Evolutionary conservation across 2,329 filamentous ascomycete species (phyloP), one percentile per base, ranked within the genome.

Genomic region (Rhexocercosporidium sp.): DNA sequence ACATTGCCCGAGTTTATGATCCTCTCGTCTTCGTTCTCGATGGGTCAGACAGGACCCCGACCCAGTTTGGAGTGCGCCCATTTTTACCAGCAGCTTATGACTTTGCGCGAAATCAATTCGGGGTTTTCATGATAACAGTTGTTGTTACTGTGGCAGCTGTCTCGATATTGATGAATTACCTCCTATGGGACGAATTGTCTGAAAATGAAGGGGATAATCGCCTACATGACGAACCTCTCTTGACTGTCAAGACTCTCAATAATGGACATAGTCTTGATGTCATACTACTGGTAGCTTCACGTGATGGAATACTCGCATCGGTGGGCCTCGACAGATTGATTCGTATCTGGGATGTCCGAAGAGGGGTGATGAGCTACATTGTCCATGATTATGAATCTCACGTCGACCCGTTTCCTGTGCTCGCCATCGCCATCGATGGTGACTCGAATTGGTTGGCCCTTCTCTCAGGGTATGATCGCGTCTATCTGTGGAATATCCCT

Each of bases 1-100:
- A 93, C 75, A 82, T 92, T 20, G 91, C 92, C 25, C 85, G 86
- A 53, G 90, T 94, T 0, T 92, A 91, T 74, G 89, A 94, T 47
- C 92, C 92, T 1, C 79, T 93, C 3, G 84, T 93, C 3, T 90
- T 94, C 69, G 90, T 94, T 3, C 79, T 90, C 11, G 88, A 89
- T 68, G 88, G 87, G 11, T 88, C 92, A 2, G 85, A 92, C 74
- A 86, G 92, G 20, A 88, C 85, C 67, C 82, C 84, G 22, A 81
- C 80, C 3, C 78, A 78, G 11, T 81, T 83, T 57, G 77, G 77
- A 9, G 70, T 77, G 44, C 81, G 82, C 0, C 81, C 82, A 8
- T 82, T 90, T 64, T 76, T 87, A 5, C 84, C 87, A 0, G 85
- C 85, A 1, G 81, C 87, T 14, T 90, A 91, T 71, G 91, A 94